phyloP scores from a whole-genome alignment of 306 rosid species.

The Datisca glomerata region DNA sequence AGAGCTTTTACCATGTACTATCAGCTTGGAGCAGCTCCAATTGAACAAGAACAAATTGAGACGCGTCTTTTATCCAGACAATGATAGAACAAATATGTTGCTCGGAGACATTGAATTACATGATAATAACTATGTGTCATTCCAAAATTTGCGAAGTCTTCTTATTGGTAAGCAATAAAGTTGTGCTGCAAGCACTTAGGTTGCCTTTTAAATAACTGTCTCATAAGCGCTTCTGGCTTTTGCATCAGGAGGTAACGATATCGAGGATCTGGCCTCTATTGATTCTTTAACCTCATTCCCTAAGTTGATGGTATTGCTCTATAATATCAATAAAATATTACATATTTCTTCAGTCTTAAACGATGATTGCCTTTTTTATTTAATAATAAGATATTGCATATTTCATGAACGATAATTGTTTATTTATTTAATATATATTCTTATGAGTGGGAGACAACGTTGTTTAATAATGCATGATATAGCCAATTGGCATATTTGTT shows the following conservation, averaged over 20 bases:
- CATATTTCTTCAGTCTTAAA: no score
- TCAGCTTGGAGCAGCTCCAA: slow-evolving; percentile 95
- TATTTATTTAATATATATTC: no score
- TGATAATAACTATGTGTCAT: slow-evolving; percentile 31
- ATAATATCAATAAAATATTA: slow-evolving; percentile 11
- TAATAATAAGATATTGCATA: no score
- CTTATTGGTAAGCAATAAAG: slow-evolving; percentile 57
- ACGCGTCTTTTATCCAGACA: slow-evolving; percentile 46
- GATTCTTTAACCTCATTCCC: slow-evolving; percentile 74
- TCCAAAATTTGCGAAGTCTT: slow-evolving; percentile 64
- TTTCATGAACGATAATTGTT: no score
- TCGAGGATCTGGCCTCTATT: slow-evolving; percentile 53
- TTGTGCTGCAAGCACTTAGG: not conserved
- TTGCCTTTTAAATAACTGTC: not conserved
- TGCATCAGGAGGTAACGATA: slow-evolving; percentile 66
- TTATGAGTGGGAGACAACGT: no score
- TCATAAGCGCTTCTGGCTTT: not conserved
- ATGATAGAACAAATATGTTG: slow-evolving; percentile 22
- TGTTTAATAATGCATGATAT: no score
- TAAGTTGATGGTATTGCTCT: slow-evolving; percentile 59
- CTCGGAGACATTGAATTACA: slow-evolving; percentile 13
- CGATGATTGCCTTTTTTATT: no score
- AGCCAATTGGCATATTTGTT: no score
- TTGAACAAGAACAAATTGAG: slow-evolving; percentile 73
- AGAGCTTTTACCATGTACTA: slow-evolving; percentile 17